These are phyloP conservation scores for Oryza glumipatula DNA, from an alignment of 176 grass and related monocot species.

Conservation along the genomic window DNA sequence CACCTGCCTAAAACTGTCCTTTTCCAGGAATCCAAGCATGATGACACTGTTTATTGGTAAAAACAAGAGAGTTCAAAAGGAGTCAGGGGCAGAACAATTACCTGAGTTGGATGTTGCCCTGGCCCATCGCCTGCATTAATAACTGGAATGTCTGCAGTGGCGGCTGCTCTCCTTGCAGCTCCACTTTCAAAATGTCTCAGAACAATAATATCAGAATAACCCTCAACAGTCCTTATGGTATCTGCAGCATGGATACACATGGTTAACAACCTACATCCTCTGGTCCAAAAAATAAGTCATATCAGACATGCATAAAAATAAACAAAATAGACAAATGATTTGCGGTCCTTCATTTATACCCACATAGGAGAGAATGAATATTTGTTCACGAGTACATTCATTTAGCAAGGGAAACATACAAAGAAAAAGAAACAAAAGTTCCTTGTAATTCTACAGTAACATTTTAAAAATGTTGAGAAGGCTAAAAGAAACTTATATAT, in stretches of 20 bases:
- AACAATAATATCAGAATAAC: slow-evolving; percentile 87
- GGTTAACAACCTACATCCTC: not conserved
- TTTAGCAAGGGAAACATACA: not conserved
- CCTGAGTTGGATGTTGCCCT: slow-evolving; percentile 89
- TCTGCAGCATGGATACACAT: slow-evolving; percentile 54
- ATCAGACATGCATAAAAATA: not conserved
- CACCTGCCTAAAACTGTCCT: not conserved
- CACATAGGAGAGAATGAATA: not conserved
- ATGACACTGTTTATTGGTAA: not conserved
- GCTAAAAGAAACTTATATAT: no score
- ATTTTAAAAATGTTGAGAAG: no score
- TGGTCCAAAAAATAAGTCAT: not conserved
- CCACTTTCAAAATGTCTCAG: slow-evolving; percentile 94
- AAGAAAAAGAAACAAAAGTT: no score
- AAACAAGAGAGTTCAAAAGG: not conserved
- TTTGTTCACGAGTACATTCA: not conserved
- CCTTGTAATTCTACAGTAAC: no score
- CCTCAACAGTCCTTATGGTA: slow-evolving; percentile 90
- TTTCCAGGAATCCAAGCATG: slow-evolving; percentile 5
- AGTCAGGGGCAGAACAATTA: slow-evolving; percentile 40
- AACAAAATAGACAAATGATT: not conserved
- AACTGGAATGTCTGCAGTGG: slow-evolving; percentile 68
- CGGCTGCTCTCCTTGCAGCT: slow-evolving; percentile 72
- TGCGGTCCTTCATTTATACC: not conserved
- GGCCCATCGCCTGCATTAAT: slow-evolving; percentile 94